Percentiles rank a stretch among this genome's conserved stretches.
Evolutionary conservation across 352 stramenopile species (phyloP).

Genomic region (Pythium phragmitis): DNA sequence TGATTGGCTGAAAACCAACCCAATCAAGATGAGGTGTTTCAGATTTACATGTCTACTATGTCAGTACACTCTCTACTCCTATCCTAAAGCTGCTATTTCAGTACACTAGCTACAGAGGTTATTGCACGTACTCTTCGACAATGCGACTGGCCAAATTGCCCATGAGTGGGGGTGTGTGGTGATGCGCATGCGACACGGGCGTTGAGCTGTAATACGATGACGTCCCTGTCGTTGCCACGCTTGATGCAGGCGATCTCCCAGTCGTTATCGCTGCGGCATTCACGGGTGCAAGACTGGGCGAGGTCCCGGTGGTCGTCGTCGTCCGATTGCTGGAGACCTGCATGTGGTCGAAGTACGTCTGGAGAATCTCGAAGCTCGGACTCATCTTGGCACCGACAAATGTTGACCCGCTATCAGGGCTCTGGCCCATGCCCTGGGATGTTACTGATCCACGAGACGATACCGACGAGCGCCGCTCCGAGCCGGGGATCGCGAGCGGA

Average conservation of each 20-base stretch:
- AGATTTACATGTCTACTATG: neutral
- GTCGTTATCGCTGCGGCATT: neutral
- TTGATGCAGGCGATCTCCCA: neutral
- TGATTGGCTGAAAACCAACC: slow-evolving; percentile 8
- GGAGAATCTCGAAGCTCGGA: slow-evolving; percentile 71
- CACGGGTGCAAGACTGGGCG: neutral
- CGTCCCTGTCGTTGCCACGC: neutral
- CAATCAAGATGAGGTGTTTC: neutral
- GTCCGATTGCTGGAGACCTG: neutral
- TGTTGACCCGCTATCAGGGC: slow-evolving; percentile 27
- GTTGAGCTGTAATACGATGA: slow-evolving; percentile 3
- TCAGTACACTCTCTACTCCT: neutral
- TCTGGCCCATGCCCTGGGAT: slow-evolving; percentile 18
- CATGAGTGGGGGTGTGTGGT: neutral
- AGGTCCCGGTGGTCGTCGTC: neutral
- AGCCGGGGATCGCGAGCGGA: slow-evolving; percentile 11
- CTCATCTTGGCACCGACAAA: slow-evolving; percentile 66
- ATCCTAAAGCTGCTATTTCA: slow-evolving; percentile 5
- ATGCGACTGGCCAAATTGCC: slow-evolving; percentile 15
- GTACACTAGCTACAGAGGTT: neutral
- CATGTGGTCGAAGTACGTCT: slow-evolving; percentile 67
- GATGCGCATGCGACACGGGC: neutral
- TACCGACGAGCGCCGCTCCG: slow-evolving; percentile 10
- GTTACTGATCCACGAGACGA: slow-evolving; percentile 7
- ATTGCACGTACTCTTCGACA: slow-evolving; percentile 28